Evolutionary conservation across 805 yeast genomes (phyloP).

Genomic region (Metschnikowia colocasiae): DNA sequence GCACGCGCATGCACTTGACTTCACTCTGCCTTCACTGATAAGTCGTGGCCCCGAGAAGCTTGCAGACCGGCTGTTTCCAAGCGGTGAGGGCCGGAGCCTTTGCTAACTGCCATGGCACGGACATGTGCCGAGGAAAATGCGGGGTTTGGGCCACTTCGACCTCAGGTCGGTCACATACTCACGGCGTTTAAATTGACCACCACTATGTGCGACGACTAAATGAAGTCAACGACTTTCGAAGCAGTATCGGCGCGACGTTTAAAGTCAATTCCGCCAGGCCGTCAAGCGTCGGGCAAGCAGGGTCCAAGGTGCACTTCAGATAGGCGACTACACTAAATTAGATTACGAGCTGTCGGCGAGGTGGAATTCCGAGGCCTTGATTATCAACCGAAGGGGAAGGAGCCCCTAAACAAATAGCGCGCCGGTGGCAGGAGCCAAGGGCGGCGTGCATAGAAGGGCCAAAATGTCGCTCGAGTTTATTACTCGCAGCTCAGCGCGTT

Average conservation of each 20-base stretch:
- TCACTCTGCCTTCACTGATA: neutral
- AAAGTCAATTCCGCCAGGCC: neutral
- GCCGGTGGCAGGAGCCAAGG: neutral
- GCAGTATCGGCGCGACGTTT: neutral
- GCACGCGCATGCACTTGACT: conserved; percentile 1
- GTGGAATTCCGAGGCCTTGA: neutral
- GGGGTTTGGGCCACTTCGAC: too few relatives aligned
- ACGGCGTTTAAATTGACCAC: neutral
- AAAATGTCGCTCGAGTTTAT: neutral
- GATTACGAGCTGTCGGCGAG: too few relatives aligned
- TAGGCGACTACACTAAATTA: too few relatives aligned
- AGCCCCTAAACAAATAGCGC: neutral
- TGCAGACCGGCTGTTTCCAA: neutral
- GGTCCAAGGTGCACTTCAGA: too few relatives aligned
- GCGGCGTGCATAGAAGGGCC: neutral
- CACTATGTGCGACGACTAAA: conserved; percentile 1
- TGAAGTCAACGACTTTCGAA: neutral
- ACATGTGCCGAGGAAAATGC: neutral
- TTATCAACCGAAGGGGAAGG: neutral
- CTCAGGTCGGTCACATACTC: neutral
- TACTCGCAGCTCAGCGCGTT: conserved; percentile 1
- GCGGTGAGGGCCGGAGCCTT: too few relatives aligned
- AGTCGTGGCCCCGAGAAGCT: neutral
- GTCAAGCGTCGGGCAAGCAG: too few relatives aligned
- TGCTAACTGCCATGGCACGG: too few relatives aligned